Base-by-base conservation (phyloP, 1,139 yeast genomes). In the Yamadazyma triangularis region DNA sequence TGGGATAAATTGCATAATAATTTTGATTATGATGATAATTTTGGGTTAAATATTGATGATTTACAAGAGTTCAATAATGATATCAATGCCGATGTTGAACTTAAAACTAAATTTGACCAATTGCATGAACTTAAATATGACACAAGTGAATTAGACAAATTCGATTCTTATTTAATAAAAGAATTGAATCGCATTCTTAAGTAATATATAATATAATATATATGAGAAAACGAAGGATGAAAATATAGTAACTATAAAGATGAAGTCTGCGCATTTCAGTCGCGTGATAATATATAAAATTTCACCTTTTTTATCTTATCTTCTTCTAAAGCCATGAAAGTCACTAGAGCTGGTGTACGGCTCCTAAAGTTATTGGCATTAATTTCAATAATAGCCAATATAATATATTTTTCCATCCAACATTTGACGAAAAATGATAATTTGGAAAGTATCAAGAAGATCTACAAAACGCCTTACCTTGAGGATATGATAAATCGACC, bases 21-120 rank as follows among this genome's bases (percentile, higher is more conserved):
- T 8, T 61, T 75, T 18, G 59, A 73, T 12, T 65, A 63, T 13
- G 60, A 68, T 12, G 51, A 51, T 16, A 46, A 73, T 24, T 70
- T 81, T 42, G 94, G 93, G 0, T 45, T 83, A 4, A 66, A 70
- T 33, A 67, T 62, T 11, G 73, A 71, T 12, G 89, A 82, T 38
- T 42, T 80, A 25, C 67, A 70, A 23, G 88, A 80, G 37, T 58
- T 78, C 39, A 77, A 77, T 41, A 36, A 32, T 24, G 48, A 44
- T 4, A 21, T 39, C 15, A 35, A 49, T 4, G 64, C 58, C 25
- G 33, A 44, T 27, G 7, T 25, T 10, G 47, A 47, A 24, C 40
- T 56, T 18, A 40, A 45, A 13, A 32, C 30, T 18, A 41, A 45
- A 23, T 26, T 56, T 9, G 35, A 40, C 21, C 36, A 41, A 18